Evolutionary conservation across 2,329 filamentous ascomycete genomes (phyloP).

Genomic region (Phialophora chinensis): DNA sequence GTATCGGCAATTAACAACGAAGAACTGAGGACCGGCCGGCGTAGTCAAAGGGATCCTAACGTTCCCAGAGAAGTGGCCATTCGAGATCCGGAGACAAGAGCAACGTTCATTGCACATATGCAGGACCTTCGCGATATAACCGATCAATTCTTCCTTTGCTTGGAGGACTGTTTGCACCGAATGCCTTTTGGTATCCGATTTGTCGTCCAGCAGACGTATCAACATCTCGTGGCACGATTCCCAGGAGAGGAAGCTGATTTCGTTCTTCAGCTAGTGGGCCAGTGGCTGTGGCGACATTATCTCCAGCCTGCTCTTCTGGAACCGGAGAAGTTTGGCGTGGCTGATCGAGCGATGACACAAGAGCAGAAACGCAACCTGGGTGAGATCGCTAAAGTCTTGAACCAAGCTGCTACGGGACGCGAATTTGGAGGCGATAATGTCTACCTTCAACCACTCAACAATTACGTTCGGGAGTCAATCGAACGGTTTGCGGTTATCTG

Average conservation of each 20-base stretch:
- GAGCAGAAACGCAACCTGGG: slow-evolving; percentile 90
- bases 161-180: slow-evolving; percentile 82
- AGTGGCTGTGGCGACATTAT: slow-evolving; percentile 95
- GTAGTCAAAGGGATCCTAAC: slow-evolving; percentile 80
- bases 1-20: slow-evolving; percentile 95
- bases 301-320: slow-evolving; percentile 86
- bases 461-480: slow-evolving; percentile 84
- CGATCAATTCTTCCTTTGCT: slow-evolving; percentile 80
- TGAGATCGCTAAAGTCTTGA: slow-evolving; percentile 88
- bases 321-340: slow-evolving; percentile 89
- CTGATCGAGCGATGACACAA: slow-evolving; percentile 86
- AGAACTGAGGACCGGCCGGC: slow-evolving; percentile 86
- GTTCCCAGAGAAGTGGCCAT: slow-evolving; percentile 94
- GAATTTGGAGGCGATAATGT: slow-evolving; percentile 94
- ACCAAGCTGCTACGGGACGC: slow-evolving; percentile 85
- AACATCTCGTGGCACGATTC: slow-evolving; percentile 77
- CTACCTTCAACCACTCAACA: slow-evolving; percentile 93
- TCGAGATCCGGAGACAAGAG: slow-evolving; percentile 87
- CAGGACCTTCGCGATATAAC: slow-evolving; percentile 93
- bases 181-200: slow-evolving; percentile 95
- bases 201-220: slow-evolving; percentile 83
- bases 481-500: slow-evolving; percentile 78
- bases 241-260: slow-evolving; percentile 77
- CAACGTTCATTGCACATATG: slow-evolving; percentile 91
- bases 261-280: slow-evolving; percentile 80